A percentile compares a stretch with the other conserved stretches of the same genome.
Evolutionary conservation across 179 eudicot genomes (phyloP).

Genomic region (Silene coronaria): DNA sequence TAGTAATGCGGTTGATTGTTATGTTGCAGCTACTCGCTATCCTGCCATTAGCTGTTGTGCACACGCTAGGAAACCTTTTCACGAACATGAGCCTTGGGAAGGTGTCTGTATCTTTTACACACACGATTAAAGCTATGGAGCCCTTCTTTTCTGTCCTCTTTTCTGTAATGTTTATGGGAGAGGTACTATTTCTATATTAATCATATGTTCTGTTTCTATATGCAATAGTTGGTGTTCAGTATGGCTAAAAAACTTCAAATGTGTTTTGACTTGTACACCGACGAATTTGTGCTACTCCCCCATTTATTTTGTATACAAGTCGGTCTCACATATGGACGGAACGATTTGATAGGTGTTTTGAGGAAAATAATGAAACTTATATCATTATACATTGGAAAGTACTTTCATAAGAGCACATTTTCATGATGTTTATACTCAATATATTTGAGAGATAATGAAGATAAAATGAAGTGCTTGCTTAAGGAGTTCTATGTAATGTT

Average conservation of each 20-base stretch:
- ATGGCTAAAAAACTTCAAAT: not conserved
- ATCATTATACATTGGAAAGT: not conserved
- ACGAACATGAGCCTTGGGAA: slow-evolving; percentile 97
- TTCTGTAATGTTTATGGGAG: slow-evolving; percentile 76
- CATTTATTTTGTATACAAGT: no score
- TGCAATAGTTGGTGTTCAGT: not conserved
- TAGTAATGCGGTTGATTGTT: slow-evolving; percentile 8
- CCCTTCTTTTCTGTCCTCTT: slow-evolving; percentile 93
- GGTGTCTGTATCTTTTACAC: slow-evolving; percentile 97
- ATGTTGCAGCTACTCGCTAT: slow-evolving; percentile 71
- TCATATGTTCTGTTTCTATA: not conserved
- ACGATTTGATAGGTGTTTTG: not conserved
- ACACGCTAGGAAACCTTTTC: slow-evolving; percentile 86
- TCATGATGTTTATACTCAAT: not conserved
- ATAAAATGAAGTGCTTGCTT: not conserved
- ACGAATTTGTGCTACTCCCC: no score
- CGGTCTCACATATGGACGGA: no score
- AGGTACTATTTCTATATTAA: slow-evolving; percentile 41
- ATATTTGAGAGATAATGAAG: not conserved
- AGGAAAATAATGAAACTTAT: not conserved
- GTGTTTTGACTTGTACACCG: no score
- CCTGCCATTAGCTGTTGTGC: slow-evolving; percentile 78
- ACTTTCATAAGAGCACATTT: not conserved
- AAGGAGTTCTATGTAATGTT: not conserved
- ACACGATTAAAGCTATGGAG: slow-evolving; percentile 97